phyloP scores from a whole-genome alignment of 768 basidiomycete species.

The Leccinum variicolor region DNA sequence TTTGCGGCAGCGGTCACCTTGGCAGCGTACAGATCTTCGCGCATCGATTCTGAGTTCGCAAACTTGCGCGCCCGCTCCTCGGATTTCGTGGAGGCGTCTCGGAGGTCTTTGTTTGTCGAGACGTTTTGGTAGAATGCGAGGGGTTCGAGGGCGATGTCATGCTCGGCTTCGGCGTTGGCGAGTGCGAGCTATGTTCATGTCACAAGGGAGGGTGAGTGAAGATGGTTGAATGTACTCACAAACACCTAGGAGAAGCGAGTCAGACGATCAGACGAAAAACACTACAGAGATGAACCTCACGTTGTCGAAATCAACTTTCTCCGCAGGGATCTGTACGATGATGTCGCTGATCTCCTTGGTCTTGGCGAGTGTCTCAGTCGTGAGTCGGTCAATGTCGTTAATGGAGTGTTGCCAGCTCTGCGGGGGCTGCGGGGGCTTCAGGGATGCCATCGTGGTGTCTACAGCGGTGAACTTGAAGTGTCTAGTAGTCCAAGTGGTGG shows the following conservation, averaged over 20 bases:
- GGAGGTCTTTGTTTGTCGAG: slow-evolving; percentile 63
- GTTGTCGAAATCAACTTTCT: slow-evolving; percentile 63
- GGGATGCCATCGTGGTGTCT: slow-evolving; percentile 36
- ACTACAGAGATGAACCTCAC: slow-evolving; percentile 37
- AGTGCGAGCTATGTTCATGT: slow-evolving; percentile 46
- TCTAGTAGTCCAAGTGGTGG: slow-evolving; percentile 5
- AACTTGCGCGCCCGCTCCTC: slow-evolving; percentile 67
- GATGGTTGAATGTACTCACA: slow-evolving; percentile 44
- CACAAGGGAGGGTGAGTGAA: not conserved
- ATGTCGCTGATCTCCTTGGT: slow-evolving; percentile 57
- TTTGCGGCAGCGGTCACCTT: slow-evolving; percentile 68
- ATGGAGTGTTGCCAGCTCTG: slow-evolving; percentile 69
- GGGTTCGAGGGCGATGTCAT: slow-evolving; percentile 51
- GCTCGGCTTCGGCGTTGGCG: slow-evolving; percentile 54
- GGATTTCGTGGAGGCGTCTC: slow-evolving; percentile 74
- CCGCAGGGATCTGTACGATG: slow-evolving; percentile 54
- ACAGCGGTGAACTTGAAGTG: slow-evolving; percentile 5
- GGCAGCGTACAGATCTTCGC: slow-evolving; percentile 72
- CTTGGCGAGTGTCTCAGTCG: slow-evolving; percentile 56
- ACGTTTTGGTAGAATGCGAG: slow-evolving; percentile 81
- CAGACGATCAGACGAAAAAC: not conserved
- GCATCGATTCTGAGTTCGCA: slow-evolving; percentile 72
- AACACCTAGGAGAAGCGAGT: slow-evolving; percentile 52
- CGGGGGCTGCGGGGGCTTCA: slow-evolving; percentile 65
- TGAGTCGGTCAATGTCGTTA: slow-evolving; percentile 55